Base-by-base conservation (phyloP, 208 protist species). In the Wallacemonas collosoma region DNA sequence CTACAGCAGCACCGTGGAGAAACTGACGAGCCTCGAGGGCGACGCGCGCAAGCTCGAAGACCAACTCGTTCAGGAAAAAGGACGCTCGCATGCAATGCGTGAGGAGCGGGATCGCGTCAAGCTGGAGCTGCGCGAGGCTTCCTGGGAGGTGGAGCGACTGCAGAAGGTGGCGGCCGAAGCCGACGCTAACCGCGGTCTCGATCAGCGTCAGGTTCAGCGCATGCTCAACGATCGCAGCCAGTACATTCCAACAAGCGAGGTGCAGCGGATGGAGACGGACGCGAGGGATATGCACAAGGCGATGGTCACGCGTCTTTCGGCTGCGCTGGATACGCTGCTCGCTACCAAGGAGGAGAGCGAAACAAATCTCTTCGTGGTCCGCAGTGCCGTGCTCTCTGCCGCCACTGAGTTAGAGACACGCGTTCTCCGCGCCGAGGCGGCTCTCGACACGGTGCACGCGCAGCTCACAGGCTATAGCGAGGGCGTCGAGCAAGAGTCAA, bases 341-440 rank as follows among this genome's bases (percentile, higher is more conserved):
- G 47, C 63, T 15, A 62, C 71, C 11, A 77, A 74, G n/a, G 85
- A 91, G 56, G 88, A 90, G 70, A 81, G 71, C 57, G 83, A 91
- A 55, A 91, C 87, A 36, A 78, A 73, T 43, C 62, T 83, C 11
- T 91, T 93, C 71, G 85, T 93, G 2, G 78, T 82, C 1, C 85
- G 90, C 60, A 95, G 87, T 57, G 79, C 83, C 2, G 85, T 93
- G 11, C 76, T 87, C 38, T 86, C 85, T n/a, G 85, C 86, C 7
- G 80, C 75, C 14, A 86, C 85, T 1, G 87, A 95, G 9, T 58
- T 95, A 53, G 84, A 91, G 51, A 69, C 83, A 7, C 80, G 77
- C 3, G 58, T 95, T 57, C 44, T 75, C 57, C 77, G 81, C n/a
- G 81, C 83, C 0, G 87, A 93, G 77, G 69, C 71, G 2, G 79